Conservation (phyloP, 228 moss, liverwort and hornwort genomes). For the Sphagnum fallax region DNA sequence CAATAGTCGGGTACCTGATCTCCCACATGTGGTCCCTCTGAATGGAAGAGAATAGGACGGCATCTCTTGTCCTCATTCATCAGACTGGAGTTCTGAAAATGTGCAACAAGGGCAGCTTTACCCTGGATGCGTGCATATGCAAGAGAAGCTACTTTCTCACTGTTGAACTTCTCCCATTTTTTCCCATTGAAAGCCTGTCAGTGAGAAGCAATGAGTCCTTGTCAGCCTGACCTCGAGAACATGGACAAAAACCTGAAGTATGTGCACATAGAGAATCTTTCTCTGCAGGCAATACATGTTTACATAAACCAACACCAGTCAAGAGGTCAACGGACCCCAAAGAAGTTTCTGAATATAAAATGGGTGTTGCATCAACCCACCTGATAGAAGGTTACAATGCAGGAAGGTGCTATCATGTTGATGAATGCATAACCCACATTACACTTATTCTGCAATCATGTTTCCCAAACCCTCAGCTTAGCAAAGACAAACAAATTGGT, state of each 20-base stretch:
- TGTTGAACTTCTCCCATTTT: slow-evolving; percentile 98
- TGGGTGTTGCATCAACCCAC: slow-evolving; percentile 5
- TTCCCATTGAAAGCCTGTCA: slow-evolving; percentile 89
- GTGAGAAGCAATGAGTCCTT: not conserved
- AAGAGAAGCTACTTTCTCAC: slow-evolving; percentile 94
- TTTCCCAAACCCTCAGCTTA: not conserved
- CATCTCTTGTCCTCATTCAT: slow-evolving; percentile 99
- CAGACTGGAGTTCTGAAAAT: slow-evolving; percentile 94
- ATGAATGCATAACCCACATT: slow-evolving; percentile 98
- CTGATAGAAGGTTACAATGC: slow-evolving; percentile 94
- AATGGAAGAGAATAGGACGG: slow-evolving; percentile 98
- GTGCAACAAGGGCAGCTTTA: slow-evolving; percentile 95
- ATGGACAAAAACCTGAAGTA: too few relatives aligned
- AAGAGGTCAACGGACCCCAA: too few relatives aligned
- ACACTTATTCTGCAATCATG: slow-evolving; percentile 75
- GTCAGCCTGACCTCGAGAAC: not conserved
- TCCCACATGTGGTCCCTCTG: slow-evolving; percentile 95
- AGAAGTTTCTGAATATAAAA: too few relatives aligned
- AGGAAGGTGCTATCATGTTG: slow-evolving; percentile 86
- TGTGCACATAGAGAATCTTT: too few relatives aligned
- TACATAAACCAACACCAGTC: too few relatives aligned
- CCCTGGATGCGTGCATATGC: slow-evolving; percentile 98
- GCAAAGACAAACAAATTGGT: not conserved
- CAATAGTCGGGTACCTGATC: slow-evolving; percentile 62
- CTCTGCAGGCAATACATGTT: too few relatives aligned